phyloP scores from a whole-genome alignment of 352 stramenopile genomes.

The Thraustochytrium sp. region DNA sequence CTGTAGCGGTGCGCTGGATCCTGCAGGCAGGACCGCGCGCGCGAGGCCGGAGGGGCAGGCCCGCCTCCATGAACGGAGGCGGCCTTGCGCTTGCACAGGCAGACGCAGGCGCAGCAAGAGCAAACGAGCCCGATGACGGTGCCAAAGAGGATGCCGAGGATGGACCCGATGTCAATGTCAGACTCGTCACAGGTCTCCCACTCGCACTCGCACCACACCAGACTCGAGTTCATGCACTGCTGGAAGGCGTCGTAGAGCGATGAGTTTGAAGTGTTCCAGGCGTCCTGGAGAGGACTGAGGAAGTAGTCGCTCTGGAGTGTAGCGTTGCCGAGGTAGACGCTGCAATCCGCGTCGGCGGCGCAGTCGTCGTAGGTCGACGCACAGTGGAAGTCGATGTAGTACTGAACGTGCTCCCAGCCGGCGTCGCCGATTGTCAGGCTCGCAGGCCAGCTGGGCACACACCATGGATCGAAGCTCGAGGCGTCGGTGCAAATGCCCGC shows the following conservation, averaged over 20 bases:
- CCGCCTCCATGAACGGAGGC: too few species aligned
- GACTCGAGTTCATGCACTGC: not conserved
- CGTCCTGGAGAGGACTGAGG: not conserved
- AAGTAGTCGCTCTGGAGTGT: not conserved
- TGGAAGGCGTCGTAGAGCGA: not conserved
- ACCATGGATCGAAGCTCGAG: not conserved
- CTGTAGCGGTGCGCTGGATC: not conserved
- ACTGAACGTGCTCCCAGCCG: not conserved
- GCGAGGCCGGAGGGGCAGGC: too few species aligned
- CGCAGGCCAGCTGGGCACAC: not conserved
- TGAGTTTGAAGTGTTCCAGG: too few species aligned
- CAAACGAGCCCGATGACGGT: too few species aligned
- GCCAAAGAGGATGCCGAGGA: too few species aligned
- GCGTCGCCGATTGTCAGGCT: too few species aligned
- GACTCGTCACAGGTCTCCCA: not conserved
- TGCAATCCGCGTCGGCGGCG: not conserved
- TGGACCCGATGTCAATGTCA: not conserved
- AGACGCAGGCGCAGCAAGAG: too few species aligned
- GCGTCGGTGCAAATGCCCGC: not conserved
- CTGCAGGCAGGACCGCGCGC: not conserved
- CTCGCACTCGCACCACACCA: not conserved
- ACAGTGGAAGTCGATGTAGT: not conserved
- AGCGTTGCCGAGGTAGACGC: not conserved
- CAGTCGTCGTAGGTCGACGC: not conserved
- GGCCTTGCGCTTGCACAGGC: too few species aligned